A percentile compares a stretch with the other conserved stretches of the same genome.
These are phyloP conservation scores for Dimargaris cristalligena DNA, from an alignment of 192 early-diverging fungal genomes.

Conservation along the genomic window DNA sequence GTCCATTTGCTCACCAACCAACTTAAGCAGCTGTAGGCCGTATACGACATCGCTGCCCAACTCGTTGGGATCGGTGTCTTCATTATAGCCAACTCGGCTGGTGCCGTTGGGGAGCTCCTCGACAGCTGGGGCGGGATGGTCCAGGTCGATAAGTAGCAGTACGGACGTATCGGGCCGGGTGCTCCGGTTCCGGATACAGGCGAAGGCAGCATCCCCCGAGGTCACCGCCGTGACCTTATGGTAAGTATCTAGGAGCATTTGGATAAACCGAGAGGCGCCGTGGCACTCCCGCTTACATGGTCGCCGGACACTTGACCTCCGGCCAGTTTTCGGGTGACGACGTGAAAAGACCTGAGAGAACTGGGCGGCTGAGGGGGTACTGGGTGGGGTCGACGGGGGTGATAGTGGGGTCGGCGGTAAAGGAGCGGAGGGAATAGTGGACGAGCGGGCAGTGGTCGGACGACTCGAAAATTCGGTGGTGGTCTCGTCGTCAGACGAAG, in stretches of 20 bases:
- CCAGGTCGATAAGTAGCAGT: conserved; percentile 30
- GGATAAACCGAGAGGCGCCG: conserved; percentile 19
- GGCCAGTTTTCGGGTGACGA: not conserved
- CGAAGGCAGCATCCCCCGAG: conserved; percentile 28
- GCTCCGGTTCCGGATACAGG: conserved; percentile 27
- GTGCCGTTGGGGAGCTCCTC: not conserved
- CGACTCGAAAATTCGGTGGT: not conserved
- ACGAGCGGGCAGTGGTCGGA: not conserved
- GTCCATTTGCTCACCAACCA: conserved; percentile 14
- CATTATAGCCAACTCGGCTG: not conserved
- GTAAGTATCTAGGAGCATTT: conserved; percentile 31
- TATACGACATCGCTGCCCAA: conserved; percentile 11
- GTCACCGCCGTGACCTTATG: conserved; percentile 29
- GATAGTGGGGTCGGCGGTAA: conserved; percentile 2
- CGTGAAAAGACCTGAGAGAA: not conserved
- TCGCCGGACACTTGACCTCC: no score
- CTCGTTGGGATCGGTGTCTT: conserved; percentile 21
- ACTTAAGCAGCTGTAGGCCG: conserved; percentile 21
- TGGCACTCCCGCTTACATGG: not conserved
- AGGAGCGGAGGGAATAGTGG: not conserved
- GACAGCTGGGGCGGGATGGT: not conserved
- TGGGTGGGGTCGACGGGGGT: not conserved
- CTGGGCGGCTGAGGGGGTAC: not conserved
- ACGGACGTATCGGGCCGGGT: conserved; percentile 17
- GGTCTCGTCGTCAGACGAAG: not conserved